These are phyloP conservation scores for Colletotrichum zoysiae DNA, from an alignment of 2,329 filamentous ascomycete species.

Conservation along the genomic window DNA sequence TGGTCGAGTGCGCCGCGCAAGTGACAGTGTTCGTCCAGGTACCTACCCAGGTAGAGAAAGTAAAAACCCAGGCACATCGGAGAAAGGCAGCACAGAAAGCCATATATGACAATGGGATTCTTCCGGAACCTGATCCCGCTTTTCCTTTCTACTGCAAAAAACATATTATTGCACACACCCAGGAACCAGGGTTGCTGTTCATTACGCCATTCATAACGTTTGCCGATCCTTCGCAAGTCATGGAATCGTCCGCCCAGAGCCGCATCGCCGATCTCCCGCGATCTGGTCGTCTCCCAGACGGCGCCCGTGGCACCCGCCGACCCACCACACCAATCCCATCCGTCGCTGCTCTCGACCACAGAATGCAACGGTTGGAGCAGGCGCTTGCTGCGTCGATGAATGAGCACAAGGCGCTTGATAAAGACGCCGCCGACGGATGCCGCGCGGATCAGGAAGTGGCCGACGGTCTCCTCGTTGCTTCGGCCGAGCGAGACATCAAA, in stretches of 20 bases:
- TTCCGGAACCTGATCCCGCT: not conserved
- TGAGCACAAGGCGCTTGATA: not conserved
- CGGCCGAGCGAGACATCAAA: not conserved
- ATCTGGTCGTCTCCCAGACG: conserved; percentile 9
- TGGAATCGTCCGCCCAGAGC: conserved; percentile 7
- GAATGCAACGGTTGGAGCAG: not conserved
- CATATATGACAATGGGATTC: not conserved
- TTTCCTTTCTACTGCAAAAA: not conserved
- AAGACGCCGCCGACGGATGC: not conserved
- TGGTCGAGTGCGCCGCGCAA: not conserved
- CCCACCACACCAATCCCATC: conserved; percentile 3
- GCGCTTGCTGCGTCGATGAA: not conserved
- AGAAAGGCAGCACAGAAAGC: not conserved
- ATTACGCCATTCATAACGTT: not conserved
- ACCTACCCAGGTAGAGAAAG: not conserved
- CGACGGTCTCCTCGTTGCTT: not conserved
- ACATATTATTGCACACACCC: not conserved
- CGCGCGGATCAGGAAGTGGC: not conserved
- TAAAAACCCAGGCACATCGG: not conserved
- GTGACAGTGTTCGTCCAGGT: not conserved
- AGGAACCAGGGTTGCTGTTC: not conserved
- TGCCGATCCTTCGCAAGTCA: conserved; percentile 28
- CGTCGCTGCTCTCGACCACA: not conserved
- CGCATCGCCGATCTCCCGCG: conserved; percentile 33
- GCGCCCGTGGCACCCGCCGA: not conserved